These are phyloP conservation scores for Chaetomium olivaceum DNA, from an alignment of 2,329 filamentous ascomycete species.

Conservation along the genomic window DNA sequence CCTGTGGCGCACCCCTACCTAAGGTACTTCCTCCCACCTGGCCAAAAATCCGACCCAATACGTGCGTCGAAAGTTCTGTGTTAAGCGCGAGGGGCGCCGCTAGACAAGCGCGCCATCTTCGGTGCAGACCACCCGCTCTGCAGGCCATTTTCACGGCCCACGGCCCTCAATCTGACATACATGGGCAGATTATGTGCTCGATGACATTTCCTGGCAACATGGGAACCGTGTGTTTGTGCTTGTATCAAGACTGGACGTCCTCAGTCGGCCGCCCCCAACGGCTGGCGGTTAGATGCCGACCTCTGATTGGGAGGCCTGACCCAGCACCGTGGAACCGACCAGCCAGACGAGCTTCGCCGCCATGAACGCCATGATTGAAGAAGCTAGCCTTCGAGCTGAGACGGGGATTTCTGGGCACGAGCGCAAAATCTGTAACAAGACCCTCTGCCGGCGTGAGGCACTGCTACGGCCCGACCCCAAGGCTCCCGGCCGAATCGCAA, in stretches of 20 bases:
- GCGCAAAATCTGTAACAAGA: not conserved
- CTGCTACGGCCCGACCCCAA: constrained; percentile 12
- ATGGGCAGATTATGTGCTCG: not conserved
- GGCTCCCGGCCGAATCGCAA: constrained; percentile 11
- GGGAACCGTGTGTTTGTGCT: not conserved
- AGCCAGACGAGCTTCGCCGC: constrained; percentile 11
- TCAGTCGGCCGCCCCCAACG: constrained; percentile 14
- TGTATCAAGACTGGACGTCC: not conserved
- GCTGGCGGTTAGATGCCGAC: constrained; percentile 25
- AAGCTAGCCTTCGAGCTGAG: not conserved
- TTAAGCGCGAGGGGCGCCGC: not conserved
- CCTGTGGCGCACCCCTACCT: not conserved
- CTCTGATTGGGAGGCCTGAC: constrained; percentile 25
- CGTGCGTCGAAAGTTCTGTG: not conserved
- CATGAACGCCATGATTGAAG: constrained; percentile 6
- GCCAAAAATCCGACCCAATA: not conserved
- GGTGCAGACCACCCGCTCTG: not conserved
- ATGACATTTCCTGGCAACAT: not conserved
- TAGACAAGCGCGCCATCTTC: not conserved
- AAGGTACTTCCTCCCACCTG: not conserved
- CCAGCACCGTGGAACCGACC: constrained; percentile 20
- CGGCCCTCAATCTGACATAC: not conserved
- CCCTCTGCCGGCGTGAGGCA: constrained; percentile 4
- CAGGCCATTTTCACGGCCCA: not conserved
- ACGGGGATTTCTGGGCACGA: not conserved